These are phyloP conservation scores for Aureobasidium sp. DNA, from an alignment of 2,329 filamentous ascomycete species.

Conservation along the genomic window DNA sequence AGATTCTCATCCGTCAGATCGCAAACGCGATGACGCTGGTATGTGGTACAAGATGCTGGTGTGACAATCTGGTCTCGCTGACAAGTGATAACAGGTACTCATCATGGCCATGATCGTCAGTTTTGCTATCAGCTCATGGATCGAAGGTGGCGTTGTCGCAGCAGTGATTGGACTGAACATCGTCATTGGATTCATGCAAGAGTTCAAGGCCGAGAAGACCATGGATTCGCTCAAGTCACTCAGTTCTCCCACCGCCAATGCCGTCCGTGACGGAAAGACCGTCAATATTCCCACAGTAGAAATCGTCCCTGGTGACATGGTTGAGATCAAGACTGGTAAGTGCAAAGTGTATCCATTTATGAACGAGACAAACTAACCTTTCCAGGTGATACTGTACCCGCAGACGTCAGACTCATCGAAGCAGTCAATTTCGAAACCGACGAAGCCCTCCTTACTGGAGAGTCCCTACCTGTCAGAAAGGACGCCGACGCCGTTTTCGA, in stretches of 20 bases:
- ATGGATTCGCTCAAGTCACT: slow-evolving; percentile 41
- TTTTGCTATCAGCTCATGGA: slow-evolving; percentile 38
- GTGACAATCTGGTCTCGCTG: neutral
- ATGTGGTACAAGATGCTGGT: slow-evolving; percentile 9
- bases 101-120: slow-evolving; percentile 41
- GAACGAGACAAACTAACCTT: neutral
- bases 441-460: slow-evolving; percentile 61
- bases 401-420: slow-evolving; percentile 35
- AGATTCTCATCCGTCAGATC: slow-evolving; percentile 63
- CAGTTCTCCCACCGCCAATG: slow-evolving; percentile 37
- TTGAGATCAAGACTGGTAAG: slow-evolving; percentile 35
- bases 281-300: slow-evolving; percentile 32
- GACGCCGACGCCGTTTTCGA: slow-evolving; percentile 20
- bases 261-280: slow-evolving; percentile 36
- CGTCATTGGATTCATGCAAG: slow-evolving; percentile 37
- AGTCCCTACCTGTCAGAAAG: slow-evolving; percentile 46
- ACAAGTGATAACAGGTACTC: slow-evolving; percentile 25
- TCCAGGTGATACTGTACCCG: slow-evolving; percentile 32
- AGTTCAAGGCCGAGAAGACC: slow-evolving; percentile 40
- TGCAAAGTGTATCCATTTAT: neutral
- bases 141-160: slow-evolving; percentile 39
- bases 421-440: slow-evolving; percentile 59
- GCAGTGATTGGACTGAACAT: slow-evolving; percentile 39
- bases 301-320: slow-evolving; percentile 40
- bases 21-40: slow-evolving; percentile 72